These are phyloP conservation scores for Globisporangium camurandrum DNA, from an alignment of 352 stramenopile genomes.

Conservation along the genomic window DNA sequence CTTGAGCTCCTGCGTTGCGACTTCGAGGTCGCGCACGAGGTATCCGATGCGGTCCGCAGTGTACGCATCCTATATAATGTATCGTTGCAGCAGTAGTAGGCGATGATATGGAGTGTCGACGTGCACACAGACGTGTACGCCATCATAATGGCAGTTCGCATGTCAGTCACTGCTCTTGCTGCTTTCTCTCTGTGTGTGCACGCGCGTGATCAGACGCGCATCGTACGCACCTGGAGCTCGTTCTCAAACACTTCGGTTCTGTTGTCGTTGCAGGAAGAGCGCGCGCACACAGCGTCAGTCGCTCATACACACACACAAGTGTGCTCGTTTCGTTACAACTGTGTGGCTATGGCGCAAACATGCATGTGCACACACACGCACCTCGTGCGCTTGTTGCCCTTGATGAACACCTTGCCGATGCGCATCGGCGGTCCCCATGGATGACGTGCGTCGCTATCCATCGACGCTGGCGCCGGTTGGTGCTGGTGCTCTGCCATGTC, in stretches of 20 bases:
- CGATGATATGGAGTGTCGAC: neutral
- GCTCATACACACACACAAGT: neutral
- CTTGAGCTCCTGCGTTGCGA: conserved; percentile 61
- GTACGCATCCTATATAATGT: conserved; percentile 37
- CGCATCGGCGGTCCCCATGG: conserved; percentile 74
- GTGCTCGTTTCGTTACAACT: neutral
- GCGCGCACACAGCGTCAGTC: neutral
- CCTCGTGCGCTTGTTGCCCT: conserved; percentile 85
- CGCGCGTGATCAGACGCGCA: no score
- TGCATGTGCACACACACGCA: conserved; percentile 13
- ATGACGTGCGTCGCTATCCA: conserved; percentile 26
- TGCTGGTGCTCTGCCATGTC: conserved; percentile 10
- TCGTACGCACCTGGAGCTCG: conserved; percentile 67
- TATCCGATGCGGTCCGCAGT: conserved; percentile 57
- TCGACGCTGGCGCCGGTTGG: conserved; percentile 4
- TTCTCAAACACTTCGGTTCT: conserved; percentile 83
- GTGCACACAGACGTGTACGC: neutral
- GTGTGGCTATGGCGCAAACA: neutral
- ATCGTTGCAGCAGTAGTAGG: neutral
- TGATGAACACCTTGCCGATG: conserved; percentile 82
- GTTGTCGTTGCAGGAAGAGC: neutral
- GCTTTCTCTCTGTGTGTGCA: no score
- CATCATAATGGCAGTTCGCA: no score
- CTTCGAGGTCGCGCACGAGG: conserved; percentile 47
- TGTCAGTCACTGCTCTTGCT: no score